phyloP scores from a whole-genome alignment of 805 yeast genomes.

The Saturnispora hagleri region DNA sequence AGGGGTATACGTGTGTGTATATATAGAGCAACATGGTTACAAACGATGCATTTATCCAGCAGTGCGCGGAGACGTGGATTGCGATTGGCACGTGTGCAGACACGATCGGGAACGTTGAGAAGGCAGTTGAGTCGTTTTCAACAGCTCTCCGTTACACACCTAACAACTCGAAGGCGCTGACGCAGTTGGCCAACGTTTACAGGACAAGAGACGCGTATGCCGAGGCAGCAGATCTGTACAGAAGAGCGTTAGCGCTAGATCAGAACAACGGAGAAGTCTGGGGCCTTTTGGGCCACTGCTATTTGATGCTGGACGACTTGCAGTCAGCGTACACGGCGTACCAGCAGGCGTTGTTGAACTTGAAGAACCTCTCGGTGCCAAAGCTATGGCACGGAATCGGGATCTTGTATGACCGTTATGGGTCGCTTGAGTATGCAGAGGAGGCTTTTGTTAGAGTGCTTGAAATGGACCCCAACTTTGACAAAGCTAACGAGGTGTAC shows the following conservation, averaged over 20 bases:
- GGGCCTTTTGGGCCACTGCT: conserved; percentile 96
- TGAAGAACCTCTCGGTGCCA: conserved; percentile 91
- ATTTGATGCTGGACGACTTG: conserved; percentile 90
- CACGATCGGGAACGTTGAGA: conserved; percentile 75
- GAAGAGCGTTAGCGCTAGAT: conserved; percentile 69
- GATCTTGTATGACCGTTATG: conserved; percentile 90
- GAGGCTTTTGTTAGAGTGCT: conserved; percentile 95
- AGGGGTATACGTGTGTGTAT: background rate
- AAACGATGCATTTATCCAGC: conserved; percentile 30
- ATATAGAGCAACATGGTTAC: conserved; percentile 9
- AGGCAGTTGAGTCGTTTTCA: conserved; percentile 84
- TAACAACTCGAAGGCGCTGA: conserved; percentile 74
- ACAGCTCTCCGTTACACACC: conserved; percentile 81
- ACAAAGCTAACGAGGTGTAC: conserved; percentile 92
- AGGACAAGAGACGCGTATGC: conserved; percentile 84
- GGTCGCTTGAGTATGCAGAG: conserved; percentile 93
- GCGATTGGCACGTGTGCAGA: conserved; percentile 88
- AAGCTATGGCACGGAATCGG: conserved; percentile 99
- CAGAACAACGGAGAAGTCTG: conserved; percentile 93
- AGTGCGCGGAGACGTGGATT: conserved; percentile 79
- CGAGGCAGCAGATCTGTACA: conserved; percentile 90
- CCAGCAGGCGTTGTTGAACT: conserved; percentile 87
- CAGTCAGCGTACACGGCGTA: conserved; percentile 94
- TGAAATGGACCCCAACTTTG: conserved; percentile 92
- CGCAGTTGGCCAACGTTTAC: conserved; percentile 80